Evolutionary conservation across 78 protist species (phyloP).

Genomic region (Dictyostelium firmibasis): DNA sequence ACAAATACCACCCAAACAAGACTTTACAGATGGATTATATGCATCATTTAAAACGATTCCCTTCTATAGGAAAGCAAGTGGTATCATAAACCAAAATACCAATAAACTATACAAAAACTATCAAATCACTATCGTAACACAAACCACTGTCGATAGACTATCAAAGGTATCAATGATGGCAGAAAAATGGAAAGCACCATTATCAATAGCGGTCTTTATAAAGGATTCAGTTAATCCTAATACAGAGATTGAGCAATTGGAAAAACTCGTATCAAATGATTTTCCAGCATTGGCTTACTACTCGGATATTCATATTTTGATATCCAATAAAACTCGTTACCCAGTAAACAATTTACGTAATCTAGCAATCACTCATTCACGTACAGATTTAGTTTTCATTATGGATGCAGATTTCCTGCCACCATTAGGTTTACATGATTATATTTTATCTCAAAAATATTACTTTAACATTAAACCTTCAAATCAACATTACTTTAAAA

Average conservation of each 20-base stretch:
- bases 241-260: neutral
- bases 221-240: neutral
- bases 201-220: slow-evolving; percentile 36
- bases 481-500: neutral
- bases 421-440: slow-evolving; percentile 16
- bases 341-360: slow-evolving; percentile 58
- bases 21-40: slow-evolving; percentile 15
- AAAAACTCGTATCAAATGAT: neutral
- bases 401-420: slow-evolving; percentile 67
- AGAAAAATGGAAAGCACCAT: slow-evolving; percentile 58
- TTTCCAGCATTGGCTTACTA: neutral
- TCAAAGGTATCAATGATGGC: slow-evolving; percentile 49
- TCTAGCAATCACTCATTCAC: neutral
- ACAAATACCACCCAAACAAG: neutral
- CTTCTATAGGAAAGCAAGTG: neutral
- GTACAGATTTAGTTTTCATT: slow-evolving; percentile 32
- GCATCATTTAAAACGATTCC: neutral
- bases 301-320: slow-evolving; percentile 44
- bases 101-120: neutral
- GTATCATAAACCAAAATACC: neutral
- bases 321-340: slow-evolving; percentile 41
- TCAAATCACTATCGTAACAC: slow-evolving; percentile 35
- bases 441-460: neutral
- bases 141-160: slow-evolving; percentile 51
- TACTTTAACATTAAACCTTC: neutral